Evolutionary conservation across 2,329 filamentous ascomycete genomes (phyloP), one percentile per base, ranked within the genome.

Genomic region (Pezicula radicicola): DNA sequence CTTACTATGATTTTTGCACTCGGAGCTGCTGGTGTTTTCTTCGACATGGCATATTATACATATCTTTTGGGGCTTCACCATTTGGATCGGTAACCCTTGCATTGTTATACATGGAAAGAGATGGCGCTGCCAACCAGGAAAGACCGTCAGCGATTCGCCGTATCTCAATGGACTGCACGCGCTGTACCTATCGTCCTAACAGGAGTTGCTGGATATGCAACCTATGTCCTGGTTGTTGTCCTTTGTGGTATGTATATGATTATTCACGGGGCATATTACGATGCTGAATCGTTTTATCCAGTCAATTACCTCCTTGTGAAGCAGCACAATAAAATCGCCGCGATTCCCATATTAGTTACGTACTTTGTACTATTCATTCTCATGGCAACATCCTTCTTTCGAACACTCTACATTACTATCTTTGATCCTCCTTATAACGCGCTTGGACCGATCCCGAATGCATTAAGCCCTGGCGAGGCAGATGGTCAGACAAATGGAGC

Each of bases 351-450:
- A 51, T 75, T 96, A 42, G 79, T 84, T 27, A 70, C 92, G 21
- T 91, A 89, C 70, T 88, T 87, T 63, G 48, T 92, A 49, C 75
- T 95, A 49, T 75, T 96, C 42, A 60, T 88, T 15, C 75, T 87
- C 28, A 80, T 91, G 63, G 65, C 86, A 21, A 62, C 75, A 30
- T 78, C 85, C 18, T 97, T 95, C 69, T 64, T 88, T 18, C 87
- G 91, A 56, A 79, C 92, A 9, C 69, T 92, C 40, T 72, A 84
- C 56, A 79, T 81, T 33, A 84, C 95, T 47, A 78, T 83, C 53
- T 75, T 75, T 59, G 81, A 91, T 58, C 87, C 91, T 0, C 92
- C 90, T 4, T 80, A 91, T 49, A 78, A 92, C 0, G 85, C 89
- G 0, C 79, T 87, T 30, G 83, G 80, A n/a, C 69, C 75, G 50